phyloP scores from a whole-genome alignment of 1,284 basidiomycete species.

The Pseudozyma thailandica region DNA sequence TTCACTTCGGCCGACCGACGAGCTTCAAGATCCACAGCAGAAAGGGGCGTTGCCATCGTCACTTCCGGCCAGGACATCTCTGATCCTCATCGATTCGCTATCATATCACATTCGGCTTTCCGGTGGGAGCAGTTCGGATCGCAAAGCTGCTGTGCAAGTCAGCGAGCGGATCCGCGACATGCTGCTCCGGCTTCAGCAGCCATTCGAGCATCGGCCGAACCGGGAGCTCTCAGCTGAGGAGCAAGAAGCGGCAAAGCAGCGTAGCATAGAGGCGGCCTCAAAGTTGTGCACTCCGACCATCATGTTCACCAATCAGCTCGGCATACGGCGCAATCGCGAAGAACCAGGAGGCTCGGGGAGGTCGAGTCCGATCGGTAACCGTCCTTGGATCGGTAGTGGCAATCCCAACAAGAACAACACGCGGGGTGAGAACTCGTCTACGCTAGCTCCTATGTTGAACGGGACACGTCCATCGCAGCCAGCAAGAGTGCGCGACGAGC shows the following conservation, averaged over 20 bases:
- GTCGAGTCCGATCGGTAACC: slow-evolving; percentile 11
- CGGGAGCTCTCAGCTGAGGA: slow-evolving; percentile 10
- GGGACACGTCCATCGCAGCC: slow-evolving; percentile 23
- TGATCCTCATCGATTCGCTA: slow-evolving; percentile 43
- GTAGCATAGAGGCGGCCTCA: slow-evolving; percentile 9
- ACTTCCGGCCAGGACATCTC: slow-evolving; percentile 24
- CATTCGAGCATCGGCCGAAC: slow-evolving; percentile 17
- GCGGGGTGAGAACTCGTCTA: slow-evolving; percentile 19
- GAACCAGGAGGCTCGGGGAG: slow-evolving; percentile 14
- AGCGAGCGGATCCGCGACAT: slow-evolving; percentile 27
- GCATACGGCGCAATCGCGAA: slow-evolving; percentile 18
- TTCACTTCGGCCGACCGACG: slow-evolving; percentile 34
- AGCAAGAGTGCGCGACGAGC: slow-evolving; percentile 23
- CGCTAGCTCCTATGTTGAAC: slow-evolving; percentile 31
- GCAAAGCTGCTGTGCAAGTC: slow-evolving; percentile 18
- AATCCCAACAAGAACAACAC: slow-evolving; percentile 2
- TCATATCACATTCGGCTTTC: slow-evolving; percentile 32
- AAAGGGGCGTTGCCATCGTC: slow-evolving; percentile 9
- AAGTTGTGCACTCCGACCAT: slow-evolving; percentile 37
- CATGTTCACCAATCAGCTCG: slow-evolving; percentile 43
- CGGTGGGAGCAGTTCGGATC: slow-evolving; percentile 23
- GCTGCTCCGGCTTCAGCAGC: slow-evolving; percentile 37
- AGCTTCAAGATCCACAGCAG: slow-evolving; percentile 3
- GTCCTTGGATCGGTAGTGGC: slow-evolving; percentile 1
- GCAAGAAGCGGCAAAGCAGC: slow-evolving; percentile 5